phyloP scores from a whole-genome alignment of 371 early-diverging fungal genomes.

The Blakeslea trispora region DNA sequence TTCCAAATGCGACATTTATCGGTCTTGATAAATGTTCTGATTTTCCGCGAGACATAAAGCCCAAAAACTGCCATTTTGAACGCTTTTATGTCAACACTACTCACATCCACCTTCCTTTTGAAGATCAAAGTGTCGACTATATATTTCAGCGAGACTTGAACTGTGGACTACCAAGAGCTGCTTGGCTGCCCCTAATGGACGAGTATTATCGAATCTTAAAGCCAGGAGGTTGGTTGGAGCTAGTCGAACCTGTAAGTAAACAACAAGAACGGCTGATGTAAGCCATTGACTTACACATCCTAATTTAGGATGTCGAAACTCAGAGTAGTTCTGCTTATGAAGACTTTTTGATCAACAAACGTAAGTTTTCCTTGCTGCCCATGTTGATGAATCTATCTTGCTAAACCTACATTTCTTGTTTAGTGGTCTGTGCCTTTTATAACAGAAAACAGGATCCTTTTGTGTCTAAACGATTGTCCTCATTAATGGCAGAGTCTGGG shows the following conservation, averaged over 20 bases:
- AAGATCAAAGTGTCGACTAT: slow-evolving; percentile 38
- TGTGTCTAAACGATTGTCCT: slow-evolving; percentile 25
- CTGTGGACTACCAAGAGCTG: slow-evolving; percentile 24
- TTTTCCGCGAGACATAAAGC: slow-evolving; percentile 44
- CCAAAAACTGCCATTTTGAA: slow-evolving; percentile 42
- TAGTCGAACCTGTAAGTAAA: slow-evolving; percentile 35
- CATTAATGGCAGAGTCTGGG: slow-evolving; percentile 34
- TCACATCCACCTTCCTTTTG: slow-evolving; percentile 35
- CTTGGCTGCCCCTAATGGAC: slow-evolving; percentile 32
- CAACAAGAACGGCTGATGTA: neutral
- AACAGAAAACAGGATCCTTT: slow-evolving; percentile 12
- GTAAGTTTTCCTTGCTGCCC: too few species aligned
- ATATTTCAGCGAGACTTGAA: slow-evolving; percentile 46
- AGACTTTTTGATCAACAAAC: slow-evolving; percentile 33
- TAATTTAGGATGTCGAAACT: slow-evolving; percentile 38
- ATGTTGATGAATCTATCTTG: slow-evolving; percentile 5
- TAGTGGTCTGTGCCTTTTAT: slow-evolving; percentile 15
- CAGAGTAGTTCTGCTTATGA: slow-evolving; percentile 29
- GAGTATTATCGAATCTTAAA: slow-evolving; percentile 42
- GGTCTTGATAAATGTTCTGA: slow-evolving; percentile 31
- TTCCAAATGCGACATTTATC: slow-evolving; percentile 41
- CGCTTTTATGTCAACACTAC: slow-evolving; percentile 4
- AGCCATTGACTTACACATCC: too few species aligned
- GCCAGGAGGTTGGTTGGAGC: slow-evolving; percentile 52
- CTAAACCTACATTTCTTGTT: too few species aligned